These are phyloP conservation scores for Chalciporus piperatus DNA, from an alignment of 768 basidiomycete species.

Conservation along the genomic window DNA sequence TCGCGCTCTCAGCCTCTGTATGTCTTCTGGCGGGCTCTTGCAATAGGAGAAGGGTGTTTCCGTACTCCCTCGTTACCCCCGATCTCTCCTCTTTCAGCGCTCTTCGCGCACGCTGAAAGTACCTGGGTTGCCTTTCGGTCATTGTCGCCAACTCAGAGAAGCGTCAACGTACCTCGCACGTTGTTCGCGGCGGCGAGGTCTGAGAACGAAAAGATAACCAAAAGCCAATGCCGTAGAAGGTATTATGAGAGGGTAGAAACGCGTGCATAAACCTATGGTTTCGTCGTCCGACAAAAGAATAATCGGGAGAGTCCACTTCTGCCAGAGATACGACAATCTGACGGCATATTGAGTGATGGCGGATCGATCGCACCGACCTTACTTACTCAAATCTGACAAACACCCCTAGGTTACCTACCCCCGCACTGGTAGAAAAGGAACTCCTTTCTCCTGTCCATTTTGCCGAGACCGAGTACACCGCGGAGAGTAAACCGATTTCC, in stretches of 20 bases:
- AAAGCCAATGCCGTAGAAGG: slow-evolving; percentile 53
- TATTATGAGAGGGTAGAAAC: slow-evolving; percentile 49
- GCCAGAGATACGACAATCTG: slow-evolving; percentile 57
- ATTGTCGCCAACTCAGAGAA: slow-evolving; percentile 9
- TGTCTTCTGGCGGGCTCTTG: slow-evolving; percentile 66
- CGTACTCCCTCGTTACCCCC: slow-evolving; percentile 59
- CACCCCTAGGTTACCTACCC: slow-evolving; percentile 46
- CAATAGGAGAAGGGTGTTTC: slow-evolving; percentile 60
- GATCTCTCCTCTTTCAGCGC: slow-evolving; percentile 63
- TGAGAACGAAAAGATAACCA: slow-evolving; percentile 56
- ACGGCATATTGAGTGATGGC: slow-evolving; percentile 14
- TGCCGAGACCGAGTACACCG: slow-evolving; percentile 42
- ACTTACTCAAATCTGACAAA: slow-evolving; percentile 54
- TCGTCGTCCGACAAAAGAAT: slow-evolving; percentile 50
- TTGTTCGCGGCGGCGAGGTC: slow-evolving; percentile 51
- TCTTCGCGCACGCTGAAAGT: slow-evolving; percentile 62
- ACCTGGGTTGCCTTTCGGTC: slow-evolving; percentile 41
- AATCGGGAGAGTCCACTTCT: slow-evolving; percentile 57
- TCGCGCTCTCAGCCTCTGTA: slow-evolving; percentile 58
- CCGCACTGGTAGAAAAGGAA: slow-evolving; percentile 44
- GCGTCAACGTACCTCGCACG: slow-evolving; percentile 46
- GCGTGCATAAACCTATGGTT: slow-evolving; percentile 47
- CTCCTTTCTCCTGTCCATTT: slow-evolving; percentile 47
- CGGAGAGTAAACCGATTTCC: slow-evolving; percentile 47
- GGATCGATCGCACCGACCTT: slow-evolving; percentile 2